These are phyloP conservation scores for Metschnikowia anglica DNA, from an alignment of 805 yeast genomes.

Conservation along the genomic window DNA sequence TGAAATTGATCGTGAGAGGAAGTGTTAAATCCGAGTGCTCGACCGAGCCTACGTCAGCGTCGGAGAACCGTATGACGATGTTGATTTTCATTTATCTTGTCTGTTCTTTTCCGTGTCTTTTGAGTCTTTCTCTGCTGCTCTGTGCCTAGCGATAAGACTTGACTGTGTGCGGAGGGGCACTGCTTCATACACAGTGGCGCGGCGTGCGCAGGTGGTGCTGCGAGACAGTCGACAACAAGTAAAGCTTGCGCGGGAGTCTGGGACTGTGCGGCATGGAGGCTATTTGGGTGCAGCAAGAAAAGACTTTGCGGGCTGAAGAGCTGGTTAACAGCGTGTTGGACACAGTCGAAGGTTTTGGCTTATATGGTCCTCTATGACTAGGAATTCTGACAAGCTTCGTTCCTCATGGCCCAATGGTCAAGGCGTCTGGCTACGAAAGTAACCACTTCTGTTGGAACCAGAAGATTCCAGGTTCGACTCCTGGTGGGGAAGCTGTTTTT, in stretches of 20 bases:
- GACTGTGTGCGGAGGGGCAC: too few relatives aligned
- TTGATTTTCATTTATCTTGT: constrained; percentile 23
- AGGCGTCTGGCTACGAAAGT: constrained; percentile 72
- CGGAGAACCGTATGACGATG: constrained; percentile 34
- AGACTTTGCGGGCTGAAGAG: too few relatives aligned
- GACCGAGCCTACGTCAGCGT: constrained; percentile 21
- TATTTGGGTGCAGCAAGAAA: too few relatives aligned
- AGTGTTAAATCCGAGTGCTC: constrained; percentile 29
- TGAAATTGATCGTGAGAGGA: constrained; percentile 29
- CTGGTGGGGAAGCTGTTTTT: constrained; percentile 52
- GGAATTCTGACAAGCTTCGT: constrained; percentile 35
- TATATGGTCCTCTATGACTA: background rate
- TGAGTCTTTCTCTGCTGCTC: background rate
- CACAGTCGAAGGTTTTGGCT: background rate
- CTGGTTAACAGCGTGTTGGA: too few relatives aligned
- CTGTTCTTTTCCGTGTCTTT: background rate
- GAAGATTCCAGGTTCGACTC: constrained; percentile 57
- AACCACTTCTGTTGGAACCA: constrained; percentile 49
- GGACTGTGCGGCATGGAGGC: too few relatives aligned
- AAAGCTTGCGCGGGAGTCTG: too few relatives aligned
- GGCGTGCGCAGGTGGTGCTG: too few relatives aligned
- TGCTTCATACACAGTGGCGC: too few relatives aligned
- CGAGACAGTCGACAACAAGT: too few relatives aligned
- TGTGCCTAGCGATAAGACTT: too few relatives aligned
- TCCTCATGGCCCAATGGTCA: constrained; percentile 78